These are phyloP conservation scores for Ophiocordyceps camponoti-floridani DNA, from an alignment of 2,329 filamentous ascomycete species.

Conservation along the genomic window DNA sequence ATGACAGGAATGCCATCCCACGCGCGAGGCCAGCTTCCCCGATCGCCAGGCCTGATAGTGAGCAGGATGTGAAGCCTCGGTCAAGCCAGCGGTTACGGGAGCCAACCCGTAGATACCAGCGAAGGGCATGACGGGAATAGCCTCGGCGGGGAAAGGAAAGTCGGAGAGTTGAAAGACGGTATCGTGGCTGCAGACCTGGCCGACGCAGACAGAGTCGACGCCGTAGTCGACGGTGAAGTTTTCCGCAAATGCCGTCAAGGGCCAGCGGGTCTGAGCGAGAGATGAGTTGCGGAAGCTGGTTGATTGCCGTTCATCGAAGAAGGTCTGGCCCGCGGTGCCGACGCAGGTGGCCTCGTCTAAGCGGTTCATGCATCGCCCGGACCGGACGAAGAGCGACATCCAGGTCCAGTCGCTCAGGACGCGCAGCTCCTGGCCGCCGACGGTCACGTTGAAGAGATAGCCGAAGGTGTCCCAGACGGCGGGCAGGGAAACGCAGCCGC, in stretches of 20 bases:
- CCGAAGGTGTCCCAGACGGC: conserved; percentile 1
- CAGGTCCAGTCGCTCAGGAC: conserved; percentile 2
- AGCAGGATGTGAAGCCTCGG: background rate
- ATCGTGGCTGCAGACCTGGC: background rate
- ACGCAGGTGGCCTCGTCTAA: background rate
- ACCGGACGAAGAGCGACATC: conserved; percentile 1
- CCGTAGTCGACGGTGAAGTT: conserved; percentile 1
- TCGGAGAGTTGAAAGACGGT: background rate
- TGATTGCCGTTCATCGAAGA: background rate
- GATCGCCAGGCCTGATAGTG: background rate
- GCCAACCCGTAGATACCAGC: background rate
- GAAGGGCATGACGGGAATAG: background rate
- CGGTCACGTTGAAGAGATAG: conserved; percentile 1
- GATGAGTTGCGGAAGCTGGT: background rate
- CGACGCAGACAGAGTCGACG: background rate
- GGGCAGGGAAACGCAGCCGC: background rate
- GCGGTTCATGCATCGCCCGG: conserved; percentile 1
- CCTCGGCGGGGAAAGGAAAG: background rate
- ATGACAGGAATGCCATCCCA: background rate
- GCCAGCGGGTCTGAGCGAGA: background rate
- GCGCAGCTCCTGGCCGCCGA: background rate
- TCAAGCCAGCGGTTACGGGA: background rate
- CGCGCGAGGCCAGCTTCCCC: background rate
- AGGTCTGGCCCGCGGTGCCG: background rate
- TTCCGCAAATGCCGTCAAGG: conserved; percentile 1